Conservation (phyloP, 192 early-diverging fungal species). For the Nowakowskiella sp. region DNA sequence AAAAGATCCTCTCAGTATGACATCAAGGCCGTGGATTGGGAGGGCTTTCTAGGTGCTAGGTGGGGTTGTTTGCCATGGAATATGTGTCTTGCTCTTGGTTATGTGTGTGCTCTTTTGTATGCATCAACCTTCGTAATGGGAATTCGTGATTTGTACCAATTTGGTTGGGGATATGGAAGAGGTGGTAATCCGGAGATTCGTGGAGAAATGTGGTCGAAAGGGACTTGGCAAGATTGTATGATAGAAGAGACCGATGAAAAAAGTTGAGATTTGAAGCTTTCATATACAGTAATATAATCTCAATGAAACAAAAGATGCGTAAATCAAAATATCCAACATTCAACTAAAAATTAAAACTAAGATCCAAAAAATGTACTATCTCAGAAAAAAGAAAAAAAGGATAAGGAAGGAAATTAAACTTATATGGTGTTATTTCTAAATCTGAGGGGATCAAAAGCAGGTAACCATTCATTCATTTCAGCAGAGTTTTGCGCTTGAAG, state of each 20-base stretch:
- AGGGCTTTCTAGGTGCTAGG: not conserved
- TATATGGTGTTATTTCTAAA: too few relatives aligned
- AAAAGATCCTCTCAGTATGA: not conserved
- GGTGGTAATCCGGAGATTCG: too few relatives aligned
- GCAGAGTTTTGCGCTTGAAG: conserved; percentile 52
- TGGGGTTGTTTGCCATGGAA: conserved; percentile 24
- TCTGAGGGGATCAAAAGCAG: conserved; percentile 32
- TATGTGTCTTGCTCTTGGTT: conserved; percentile 34
- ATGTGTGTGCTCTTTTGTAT: conserved; percentile 19
- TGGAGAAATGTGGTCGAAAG: conserved; percentile 23
- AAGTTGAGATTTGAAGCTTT: too few relatives aligned
- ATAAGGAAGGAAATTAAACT: too few relatives aligned
- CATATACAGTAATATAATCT: too few relatives aligned
- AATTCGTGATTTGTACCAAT: conserved; percentile 20
- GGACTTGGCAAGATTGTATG: conserved; percentile 18
- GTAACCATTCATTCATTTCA: conserved; percentile 63
- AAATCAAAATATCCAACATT: too few relatives aligned
- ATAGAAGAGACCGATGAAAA: too few relatives aligned
- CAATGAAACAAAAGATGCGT: too few relatives aligned
- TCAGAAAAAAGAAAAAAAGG: too few relatives aligned
- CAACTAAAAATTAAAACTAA: too few relatives aligned
- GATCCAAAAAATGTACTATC: too few relatives aligned
- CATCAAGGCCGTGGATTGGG: not conserved
- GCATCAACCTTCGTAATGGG: conserved; percentile 25
- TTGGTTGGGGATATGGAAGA: conserved; percentile 27